A percentile compares a stretch with the other conserved stretches of the same genome.
phyloP scores from a whole-genome alignment of 1,284 basidiomycete species.

The Tilletia setariae region DNA sequence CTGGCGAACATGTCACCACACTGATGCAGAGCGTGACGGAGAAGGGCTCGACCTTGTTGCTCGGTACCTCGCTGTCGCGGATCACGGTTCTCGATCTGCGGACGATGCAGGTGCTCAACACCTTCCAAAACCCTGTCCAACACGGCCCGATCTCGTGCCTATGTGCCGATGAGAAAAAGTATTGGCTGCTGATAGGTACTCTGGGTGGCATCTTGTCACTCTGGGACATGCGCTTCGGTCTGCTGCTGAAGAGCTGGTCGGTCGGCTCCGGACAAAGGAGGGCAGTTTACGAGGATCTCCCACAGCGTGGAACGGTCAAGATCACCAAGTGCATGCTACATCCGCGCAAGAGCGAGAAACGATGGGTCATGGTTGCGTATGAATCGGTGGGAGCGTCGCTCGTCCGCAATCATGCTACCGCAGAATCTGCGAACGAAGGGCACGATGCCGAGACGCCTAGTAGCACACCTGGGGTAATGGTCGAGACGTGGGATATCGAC shows the following conservation, averaged over 20 bases:
- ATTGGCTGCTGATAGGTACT: conserved; percentile 86
- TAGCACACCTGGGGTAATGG: conserved; percentile 24
- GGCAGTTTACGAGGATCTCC: conserved; percentile 50
- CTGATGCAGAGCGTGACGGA: conserved; percentile 26
- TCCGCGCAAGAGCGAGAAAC: conserved; percentile 70
- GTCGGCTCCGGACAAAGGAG: conserved; percentile 60
- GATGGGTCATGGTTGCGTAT: conserved; percentile 80
- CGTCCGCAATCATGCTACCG: neutral
- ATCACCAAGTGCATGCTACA: conserved; percentile 74
- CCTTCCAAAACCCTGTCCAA: conserved; percentile 78
- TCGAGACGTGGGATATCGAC: conserved; percentile 52
- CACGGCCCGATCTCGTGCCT: conserved; percentile 79
- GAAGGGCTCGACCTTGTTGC: conserved; percentile 61
- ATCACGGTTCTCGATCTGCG: conserved; percentile 80
- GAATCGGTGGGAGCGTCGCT: conserved; percentile 54
- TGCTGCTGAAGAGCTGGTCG: conserved; percentile 83
- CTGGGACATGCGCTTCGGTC: conserved; percentile 90
- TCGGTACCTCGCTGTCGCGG: conserved; percentile 75
- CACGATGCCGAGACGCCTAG: neutral
- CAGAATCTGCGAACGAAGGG: neutral
- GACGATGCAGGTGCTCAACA: conserved; percentile 73
- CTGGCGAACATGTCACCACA: conserved; percentile 53
- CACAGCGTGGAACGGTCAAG: conserved; percentile 10
- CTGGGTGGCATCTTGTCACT: conserved; percentile 75
- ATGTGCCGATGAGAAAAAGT: conserved; percentile 71